Evolutionary conservation across 2,329 filamentous ascomycete genomes (phyloP), one percentile per base, ranked within the genome.

Genomic region (Sordariomycetes sp.): DNA sequence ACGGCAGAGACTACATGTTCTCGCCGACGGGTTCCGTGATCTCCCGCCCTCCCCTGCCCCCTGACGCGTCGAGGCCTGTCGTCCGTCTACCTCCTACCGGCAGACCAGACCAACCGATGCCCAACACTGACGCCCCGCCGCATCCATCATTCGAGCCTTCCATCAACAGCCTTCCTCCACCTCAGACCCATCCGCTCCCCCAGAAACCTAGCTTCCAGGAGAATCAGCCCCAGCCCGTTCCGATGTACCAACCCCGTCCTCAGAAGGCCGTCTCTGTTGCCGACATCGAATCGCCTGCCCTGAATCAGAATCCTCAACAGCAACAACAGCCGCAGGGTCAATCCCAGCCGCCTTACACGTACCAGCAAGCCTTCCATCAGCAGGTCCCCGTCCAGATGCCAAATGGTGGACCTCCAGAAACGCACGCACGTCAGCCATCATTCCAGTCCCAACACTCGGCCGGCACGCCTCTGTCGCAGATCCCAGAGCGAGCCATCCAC

Each of bases 191-290:
- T 62, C 77, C 78, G 25, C 76, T 82, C 25, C 80, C 78, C 15
- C 79, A 81, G 65, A 82, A 79, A 65, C 80, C 80, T 32, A 69
- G 71, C 22, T 77, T 80, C 68, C 75, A 81, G 62, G 80, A 85
- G 65, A 72, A 76, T 15, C 64, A 64, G 51, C 70, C 76, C 5
- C 75, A 68, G 61, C 69, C 73, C 51, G 74, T 81, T 62, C 81
- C 90, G 1, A 96, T 97, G 84, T 89, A 97, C 68, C 94, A 97
- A 68, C 94, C 94, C 58, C 86, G 89, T 56, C 92, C 94, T 10
- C 91, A 97, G 69, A 97, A 97, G 76, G 80, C 90, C 6, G 89
- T 97, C 35, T 96, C 91, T 10, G 84, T 97, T 59, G 89, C 90
- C 58, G 90, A 90, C 64, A 96, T 97, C 63, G 94, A 97, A 69